Base-by-base conservation (phyloP, 2,329 filamentous ascomycete genomes). In the Colletotrichum sojae region DNA sequence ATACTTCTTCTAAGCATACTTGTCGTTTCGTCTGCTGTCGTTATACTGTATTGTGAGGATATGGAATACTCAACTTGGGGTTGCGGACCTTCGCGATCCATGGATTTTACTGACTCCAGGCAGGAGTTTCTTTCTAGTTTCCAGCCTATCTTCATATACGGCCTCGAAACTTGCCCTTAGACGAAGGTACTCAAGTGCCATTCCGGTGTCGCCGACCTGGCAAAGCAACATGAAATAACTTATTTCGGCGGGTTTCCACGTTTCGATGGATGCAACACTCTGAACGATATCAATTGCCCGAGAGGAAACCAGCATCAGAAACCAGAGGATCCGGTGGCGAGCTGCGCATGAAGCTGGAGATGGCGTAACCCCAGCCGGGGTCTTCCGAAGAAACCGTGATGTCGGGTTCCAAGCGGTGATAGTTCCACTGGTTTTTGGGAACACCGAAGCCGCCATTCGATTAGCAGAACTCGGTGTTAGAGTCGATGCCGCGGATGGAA, bases 81-180 rank as follows among this genome's bases (percentile, higher is more conserved):
- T 22, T 22, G 22, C 22, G 22, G 22, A 22, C 22, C 27, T 6
- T 31, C 27, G 27, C 27, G 3, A 31, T 31, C 27, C 27, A 31
- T 8, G 43, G 43, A 6, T 46, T 18, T 6, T 6, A 46, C 16
- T 5, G 43, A 46, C 43, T 15, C 16, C 18, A 4, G 13, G 43
- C 15, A 46, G 43, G 4, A n/a, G 6, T 46, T 10, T 5, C 43
- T 16, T 18, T n/a, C 12, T 8, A 16, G 43, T 46, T 31, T 31
- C 27, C 27, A 31, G 9, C 5, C 12, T 31, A 20, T 45, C 2
- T 2, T 13, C 31, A n/a, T 9, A 25, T 3, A 25, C 27, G n/a
- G 10, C 40, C 18, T 56, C 53, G 13, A 56, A 43, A 10, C 27
- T 56, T n/a, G 53, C 40, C 5, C 53, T 18, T 36, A 56, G 53